phyloP scores from a whole-genome alignment of 768 basidiomycete species.

The Omphalotus guepiniiformis region DNA sequence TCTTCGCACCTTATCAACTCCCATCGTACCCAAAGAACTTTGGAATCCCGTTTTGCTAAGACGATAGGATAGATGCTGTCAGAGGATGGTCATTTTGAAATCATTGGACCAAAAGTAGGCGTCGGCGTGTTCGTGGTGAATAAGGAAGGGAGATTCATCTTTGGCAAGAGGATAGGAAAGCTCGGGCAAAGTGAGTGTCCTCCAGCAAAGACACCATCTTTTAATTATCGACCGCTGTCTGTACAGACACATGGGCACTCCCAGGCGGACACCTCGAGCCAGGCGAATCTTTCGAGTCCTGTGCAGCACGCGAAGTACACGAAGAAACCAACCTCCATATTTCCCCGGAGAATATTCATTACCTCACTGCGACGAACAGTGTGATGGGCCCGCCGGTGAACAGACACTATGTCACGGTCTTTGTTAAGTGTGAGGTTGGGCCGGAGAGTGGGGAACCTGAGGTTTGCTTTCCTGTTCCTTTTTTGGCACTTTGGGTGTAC shows the following conservation, averaged over 20 bases:
- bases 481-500: no score
- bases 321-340: conserved; percentile 5
- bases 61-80: no score
- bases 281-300: conserved; percentile 3
- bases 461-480: not conserved
- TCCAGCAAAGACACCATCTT: not conserved
- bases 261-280: conserved; percentile 5
- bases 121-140: conserved; percentile 5
- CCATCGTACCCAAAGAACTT: no score
- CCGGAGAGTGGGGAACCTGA: not conserved
- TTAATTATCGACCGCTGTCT: not conserved
- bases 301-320: conserved; percentile 1
- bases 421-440: conserved; percentile 1
- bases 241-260: conserved; percentile 4
- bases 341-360: not conserved
- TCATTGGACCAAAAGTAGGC: not conserved
- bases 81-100: no score
- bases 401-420: conserved; percentile 6
- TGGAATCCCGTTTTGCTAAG: no score
- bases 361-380: conserved; percentile 4
- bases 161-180: not conserved
- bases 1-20: no score
- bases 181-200: conserved; percentile 4
- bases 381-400: not conserved
- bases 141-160: not conserved